Percentiles rank a stretch among this genome's conserved stretches.
These are phyloP conservation scores for Centella asiatica DNA, from an alignment of 129 eudicot species.

Conservation along the genomic window DNA sequence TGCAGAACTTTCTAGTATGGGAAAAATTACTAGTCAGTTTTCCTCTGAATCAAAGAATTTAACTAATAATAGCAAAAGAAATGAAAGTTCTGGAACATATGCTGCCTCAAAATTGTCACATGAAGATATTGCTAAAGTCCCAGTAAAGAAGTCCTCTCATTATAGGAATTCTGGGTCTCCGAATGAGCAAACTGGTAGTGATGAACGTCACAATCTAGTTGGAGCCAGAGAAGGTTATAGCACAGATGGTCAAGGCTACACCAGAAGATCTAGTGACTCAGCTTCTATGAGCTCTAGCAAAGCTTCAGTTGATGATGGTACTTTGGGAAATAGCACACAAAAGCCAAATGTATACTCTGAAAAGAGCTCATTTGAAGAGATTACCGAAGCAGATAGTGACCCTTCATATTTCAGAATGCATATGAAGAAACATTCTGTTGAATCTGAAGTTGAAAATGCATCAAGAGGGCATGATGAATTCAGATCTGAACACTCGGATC, in stretches of 20 bases:
- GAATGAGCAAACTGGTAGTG: slow-evolving; percentile 21
- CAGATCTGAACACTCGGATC: slow-evolving; percentile 24
- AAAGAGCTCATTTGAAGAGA: slow-evolving; percentile 10
- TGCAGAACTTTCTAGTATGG: slow-evolving; percentile 61
- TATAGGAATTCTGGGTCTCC: slow-evolving; percentile 27
- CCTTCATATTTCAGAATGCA: slow-evolving; percentile 15
- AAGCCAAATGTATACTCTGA: neutral
- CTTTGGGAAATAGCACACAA: neutral
- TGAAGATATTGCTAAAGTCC: slow-evolving; percentile 22
- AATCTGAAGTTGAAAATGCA: slow-evolving; percentile 13
- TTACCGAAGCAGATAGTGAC: slow-evolving; percentile 13
- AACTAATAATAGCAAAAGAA: slow-evolving; percentile 4
- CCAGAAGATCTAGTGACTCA: slow-evolving; percentile 1
- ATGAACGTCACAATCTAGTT: neutral
- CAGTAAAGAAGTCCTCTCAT: slow-evolving; percentile 24
- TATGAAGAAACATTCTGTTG: slow-evolving; percentile 5
- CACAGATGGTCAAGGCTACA: neutral
- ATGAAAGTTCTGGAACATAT: slow-evolving; percentile 9
- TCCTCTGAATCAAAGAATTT: slow-evolving; percentile 22
- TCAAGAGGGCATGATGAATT: slow-evolving; percentile 16
- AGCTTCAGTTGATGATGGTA: slow-evolving; percentile 18
- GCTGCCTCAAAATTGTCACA: slow-evolving; percentile 4
- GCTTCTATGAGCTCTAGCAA: slow-evolving; percentile 30
- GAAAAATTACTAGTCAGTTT: slow-evolving; percentile 20
- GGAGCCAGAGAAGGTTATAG: neutral